A percentile compares a stretch with the other conserved stretches of the same genome.
Conservation (phyloP, 768 basidiomycete species). For the Termitomyces sp. region DNA sequence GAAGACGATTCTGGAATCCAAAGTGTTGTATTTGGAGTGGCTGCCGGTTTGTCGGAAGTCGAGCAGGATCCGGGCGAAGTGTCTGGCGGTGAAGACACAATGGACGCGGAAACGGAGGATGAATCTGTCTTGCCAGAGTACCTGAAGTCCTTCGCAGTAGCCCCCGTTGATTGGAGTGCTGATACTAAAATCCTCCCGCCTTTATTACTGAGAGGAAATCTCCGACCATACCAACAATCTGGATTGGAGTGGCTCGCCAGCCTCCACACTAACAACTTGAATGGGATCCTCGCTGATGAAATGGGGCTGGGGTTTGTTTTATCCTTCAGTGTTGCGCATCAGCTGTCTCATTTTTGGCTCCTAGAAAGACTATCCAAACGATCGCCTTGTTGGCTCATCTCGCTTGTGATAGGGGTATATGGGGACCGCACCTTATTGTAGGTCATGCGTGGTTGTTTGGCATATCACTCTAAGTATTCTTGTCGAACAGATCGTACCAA, state of each 20-base stretch:
- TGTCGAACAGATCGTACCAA: slow-evolving; percentile 68
- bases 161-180: slow-evolving; percentile 67
- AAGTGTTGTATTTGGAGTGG: not conserved
- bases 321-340: not conserved
- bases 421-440: slow-evolving; percentile 90
- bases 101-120: slow-evolving; percentile 25
- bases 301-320: slow-evolving; percentile 86
- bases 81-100: not conserved
- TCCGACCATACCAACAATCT: slow-evolving; percentile 91
- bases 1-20: not conserved
- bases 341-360: slow-evolving; percentile 1
- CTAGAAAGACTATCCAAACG: slow-evolving; percentile 94
- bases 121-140: slow-evolving; percentile 47
- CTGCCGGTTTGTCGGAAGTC: not conserved
- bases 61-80: not conserved
- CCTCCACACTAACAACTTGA: slow-evolving; percentile 75
- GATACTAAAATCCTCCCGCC: slow-evolving; percentile 59
- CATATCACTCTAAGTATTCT: slow-evolving; percentile 19
- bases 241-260: slow-evolving; percentile 95
- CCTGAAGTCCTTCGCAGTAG: slow-evolving; percentile 68
- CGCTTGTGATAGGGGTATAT: slow-evolving; percentile 85
- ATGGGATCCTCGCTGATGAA: slow-evolving; percentile 88
- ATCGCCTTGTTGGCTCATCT: slow-evolving; percentile 92
- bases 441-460: slow-evolving; percentile 20
- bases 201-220: slow-evolving; percentile 77